Evolutionary conservation across 805 yeast genomes (phyloP).

Genomic region (Lipomyces yamadae): DNA sequence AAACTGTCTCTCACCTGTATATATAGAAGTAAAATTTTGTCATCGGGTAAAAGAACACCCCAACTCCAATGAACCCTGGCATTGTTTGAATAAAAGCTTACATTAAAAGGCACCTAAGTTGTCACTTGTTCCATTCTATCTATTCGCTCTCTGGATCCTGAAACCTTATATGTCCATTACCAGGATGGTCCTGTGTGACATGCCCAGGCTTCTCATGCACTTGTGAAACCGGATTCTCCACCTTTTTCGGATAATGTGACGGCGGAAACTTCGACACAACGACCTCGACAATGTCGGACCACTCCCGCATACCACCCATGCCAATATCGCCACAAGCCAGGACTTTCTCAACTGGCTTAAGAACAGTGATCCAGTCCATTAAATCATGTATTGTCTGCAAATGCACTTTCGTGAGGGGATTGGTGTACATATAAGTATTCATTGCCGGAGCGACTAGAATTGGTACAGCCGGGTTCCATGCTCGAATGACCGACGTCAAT

Average conservation of each 20-base stretch:
- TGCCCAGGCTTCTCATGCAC: not conserved
- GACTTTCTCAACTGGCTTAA: conserved; percentile 93
- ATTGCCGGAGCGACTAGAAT: conserved; percentile 92
- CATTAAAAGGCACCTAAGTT: not conserved
- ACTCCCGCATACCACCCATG: conserved; percentile 99
- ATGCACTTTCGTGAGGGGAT: conserved; percentile 85
- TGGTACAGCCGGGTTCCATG: conserved; percentile 94
- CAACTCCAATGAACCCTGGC: not conserved
- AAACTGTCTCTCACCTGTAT: not conserved
- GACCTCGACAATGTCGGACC: conserved; percentile 89
- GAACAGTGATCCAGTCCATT: conserved; percentile 93
- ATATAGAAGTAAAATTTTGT: not conserved
- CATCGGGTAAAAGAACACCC: not conserved
- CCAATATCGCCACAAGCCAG: conserved; percentile 96
- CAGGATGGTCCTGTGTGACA: conserved; percentile 2
- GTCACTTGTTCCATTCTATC: conserved; percentile 1
- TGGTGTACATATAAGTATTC: conserved; percentile 90
- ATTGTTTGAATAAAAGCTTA: not conserved
- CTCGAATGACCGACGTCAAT: conserved; percentile 85
- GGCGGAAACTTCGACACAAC: conserved; percentile 65
- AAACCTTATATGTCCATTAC: not conserved
- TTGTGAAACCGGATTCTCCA: not conserved
- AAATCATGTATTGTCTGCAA: conserved; percentile 77
- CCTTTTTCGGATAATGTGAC: conserved; percentile 17
- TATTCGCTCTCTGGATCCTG: not conserved